Conservation (phyloP, 352 stramenopile genomes). For the Phytopythium ostracodes region DNA sequence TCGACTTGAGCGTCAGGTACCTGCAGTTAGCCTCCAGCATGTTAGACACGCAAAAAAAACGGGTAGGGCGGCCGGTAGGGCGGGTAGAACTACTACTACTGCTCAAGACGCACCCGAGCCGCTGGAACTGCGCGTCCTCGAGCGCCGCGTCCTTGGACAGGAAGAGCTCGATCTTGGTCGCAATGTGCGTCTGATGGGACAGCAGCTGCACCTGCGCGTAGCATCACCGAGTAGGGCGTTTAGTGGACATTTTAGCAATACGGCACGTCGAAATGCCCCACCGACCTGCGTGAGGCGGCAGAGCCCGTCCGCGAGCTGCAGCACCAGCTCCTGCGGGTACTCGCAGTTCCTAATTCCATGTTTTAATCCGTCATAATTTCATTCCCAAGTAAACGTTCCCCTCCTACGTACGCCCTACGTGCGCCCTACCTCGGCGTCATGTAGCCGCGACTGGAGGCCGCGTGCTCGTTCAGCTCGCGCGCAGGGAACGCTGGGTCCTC, state of each 20-base stretch:
- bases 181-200: slow-evolving; percentile 91
- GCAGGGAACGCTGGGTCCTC: slow-evolving; percentile 86
- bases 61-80: background rate
- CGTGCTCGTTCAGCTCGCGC: slow-evolving; percentile 81
- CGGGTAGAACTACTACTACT: too few relatives aligned
- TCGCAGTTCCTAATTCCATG: slow-evolving; percentile 70
- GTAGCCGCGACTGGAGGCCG: slow-evolving; percentile 49
- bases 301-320: slow-evolving; percentile 70
- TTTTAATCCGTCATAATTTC: background rate
- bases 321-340: slow-evolving; percentile 92
- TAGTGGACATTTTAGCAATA: background rate
- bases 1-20: slow-evolving; percentile 79
- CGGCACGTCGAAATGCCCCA: slow-evolving; percentile 7
- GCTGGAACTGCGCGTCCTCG: slow-evolving; percentile 53
- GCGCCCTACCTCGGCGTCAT: slow-evolving; percentile 72
- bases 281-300: slow-evolving; percentile 70
- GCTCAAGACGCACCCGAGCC: slow-evolving; percentile 78
- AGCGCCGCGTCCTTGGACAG: slow-evolving; percentile 48
- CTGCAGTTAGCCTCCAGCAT: too few relatives aligned
- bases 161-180: slow-evolving; percentile 92
- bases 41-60: too few relatives aligned
- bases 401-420: background rate
- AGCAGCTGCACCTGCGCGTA: slow-evolving; percentile 71
- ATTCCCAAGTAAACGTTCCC: background rate
- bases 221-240: background rate